phyloP scores from a whole-genome alignment of 345 rosid genomes.

The Euclidium syriacum region DNA sequence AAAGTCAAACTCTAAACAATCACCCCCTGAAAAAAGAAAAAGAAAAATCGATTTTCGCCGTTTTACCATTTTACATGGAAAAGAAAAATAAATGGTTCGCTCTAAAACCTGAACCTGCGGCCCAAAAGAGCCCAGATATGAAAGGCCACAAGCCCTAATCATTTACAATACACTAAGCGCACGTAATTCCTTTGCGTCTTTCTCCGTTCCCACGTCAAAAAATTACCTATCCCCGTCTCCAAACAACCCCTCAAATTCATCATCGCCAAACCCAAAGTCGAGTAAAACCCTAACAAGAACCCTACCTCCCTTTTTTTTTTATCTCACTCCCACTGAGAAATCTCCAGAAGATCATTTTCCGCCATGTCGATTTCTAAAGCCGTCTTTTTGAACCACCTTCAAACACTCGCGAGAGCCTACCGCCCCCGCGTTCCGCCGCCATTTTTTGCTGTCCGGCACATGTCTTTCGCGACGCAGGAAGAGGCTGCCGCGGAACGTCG shows the following conservation, averaged over 20 bases:
- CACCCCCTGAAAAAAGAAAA: no score
- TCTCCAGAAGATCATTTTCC: not conserved
- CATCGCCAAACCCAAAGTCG: not conserved
- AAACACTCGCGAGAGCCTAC: conserved; percentile 34
- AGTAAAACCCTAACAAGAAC: conserved; percentile 22
- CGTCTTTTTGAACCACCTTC: conserved; percentile 44
- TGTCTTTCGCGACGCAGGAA: conserved; percentile 72
- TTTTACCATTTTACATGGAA: no score
- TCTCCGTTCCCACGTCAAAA: not conserved
- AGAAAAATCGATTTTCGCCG: no score
- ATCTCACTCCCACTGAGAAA: not conserved
- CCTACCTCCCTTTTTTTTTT: not conserved
- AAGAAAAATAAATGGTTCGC: not conserved
- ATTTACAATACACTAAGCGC: no score
- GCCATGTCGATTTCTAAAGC: conserved; percentile 57
- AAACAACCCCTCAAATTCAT: conserved; percentile 15
- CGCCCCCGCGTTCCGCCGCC: conserved; percentile 22
- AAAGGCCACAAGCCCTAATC: not conserved
- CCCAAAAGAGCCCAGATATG: not conserved
- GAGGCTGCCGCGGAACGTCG: conserved; percentile 95
- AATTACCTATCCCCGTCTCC: conserved; percentile 14
- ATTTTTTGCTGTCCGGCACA: conserved; percentile 34
- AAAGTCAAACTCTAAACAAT: no score
- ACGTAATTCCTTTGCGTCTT: not conserved
- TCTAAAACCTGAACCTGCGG: not conserved